These are phyloP conservation scores for Yarrowia divulgata DNA, from an alignment of 805 yeast species.

Conservation along the genomic window DNA sequence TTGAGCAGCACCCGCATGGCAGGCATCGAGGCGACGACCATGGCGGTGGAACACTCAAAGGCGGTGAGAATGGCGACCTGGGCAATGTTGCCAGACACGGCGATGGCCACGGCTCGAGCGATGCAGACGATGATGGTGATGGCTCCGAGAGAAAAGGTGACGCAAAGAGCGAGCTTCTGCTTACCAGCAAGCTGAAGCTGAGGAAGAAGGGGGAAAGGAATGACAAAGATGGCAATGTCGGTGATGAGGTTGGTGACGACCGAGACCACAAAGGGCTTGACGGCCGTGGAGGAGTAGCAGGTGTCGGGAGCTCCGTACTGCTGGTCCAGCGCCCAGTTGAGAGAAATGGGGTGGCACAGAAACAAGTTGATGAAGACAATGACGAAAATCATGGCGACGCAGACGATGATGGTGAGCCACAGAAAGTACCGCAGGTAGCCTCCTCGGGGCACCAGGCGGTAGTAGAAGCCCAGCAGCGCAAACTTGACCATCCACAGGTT, in stretches of 20 bases:
- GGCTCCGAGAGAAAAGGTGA: slow-evolving; percentile 46
- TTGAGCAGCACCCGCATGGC: slow-evolving; percentile 44
- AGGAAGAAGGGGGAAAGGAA: slow-evolving; percentile 46
- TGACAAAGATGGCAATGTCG: slow-evolving; percentile 44
- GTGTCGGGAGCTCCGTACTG: background rate
- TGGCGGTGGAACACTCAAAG: slow-evolving; percentile 45
- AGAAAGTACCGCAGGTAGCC: slow-evolving; percentile 44
- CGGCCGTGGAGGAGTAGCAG: slow-evolving; percentile 47
- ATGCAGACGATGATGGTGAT: slow-evolving; percentile 44
- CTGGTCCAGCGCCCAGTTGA: slow-evolving; percentile 45
- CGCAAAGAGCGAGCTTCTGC: slow-evolving; percentile 44
- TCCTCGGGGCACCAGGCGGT: slow-evolving; percentile 45
- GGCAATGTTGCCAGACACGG: slow-evolving; percentile 43
- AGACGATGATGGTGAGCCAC: slow-evolving; percentile 41
- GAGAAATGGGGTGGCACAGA: slow-evolving; percentile 45
- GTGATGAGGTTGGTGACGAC: slow-evolving; percentile 44
- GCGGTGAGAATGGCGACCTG: slow-evolving; percentile 45
- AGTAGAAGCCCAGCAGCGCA: slow-evolving; percentile 46
- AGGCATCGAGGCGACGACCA: slow-evolving; percentile 46
- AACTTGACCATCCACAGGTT: slow-evolving; percentile 46
- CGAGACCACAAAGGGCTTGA: slow-evolving; percentile 44
- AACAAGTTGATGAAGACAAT: slow-evolving; percentile 43
- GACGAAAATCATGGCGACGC: slow-evolving; percentile 41
- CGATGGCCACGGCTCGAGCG: slow-evolving; percentile 45
- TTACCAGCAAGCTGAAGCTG: slow-evolving; percentile 41